phyloP scores from a whole-genome alignment of 2,329 filamentous ascomycete species.

The Beauveria rudraprayagi region DNA sequence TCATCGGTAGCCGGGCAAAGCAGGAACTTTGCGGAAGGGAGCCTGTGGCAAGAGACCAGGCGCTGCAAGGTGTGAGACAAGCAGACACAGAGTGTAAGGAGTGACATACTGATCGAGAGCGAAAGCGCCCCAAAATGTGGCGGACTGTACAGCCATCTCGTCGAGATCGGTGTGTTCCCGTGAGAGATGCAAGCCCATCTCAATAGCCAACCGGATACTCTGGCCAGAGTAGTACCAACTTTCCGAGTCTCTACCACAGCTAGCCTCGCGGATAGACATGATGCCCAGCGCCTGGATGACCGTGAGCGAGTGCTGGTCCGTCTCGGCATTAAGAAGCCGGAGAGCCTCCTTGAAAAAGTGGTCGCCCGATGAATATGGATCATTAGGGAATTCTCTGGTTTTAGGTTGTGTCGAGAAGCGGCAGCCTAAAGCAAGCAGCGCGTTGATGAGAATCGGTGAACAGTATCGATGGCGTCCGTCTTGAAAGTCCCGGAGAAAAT shows the following conservation, averaged over 20 bases:
- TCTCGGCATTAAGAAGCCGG: constrained; percentile 49
- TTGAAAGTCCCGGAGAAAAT: constrained; percentile 59
- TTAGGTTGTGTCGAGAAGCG: constrained; percentile 58
- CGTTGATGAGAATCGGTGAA: constrained; percentile 58
- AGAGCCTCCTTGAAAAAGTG: constrained; percentile 66
- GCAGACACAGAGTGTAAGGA: constrained; percentile 15
- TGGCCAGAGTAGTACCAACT: constrained; percentile 67
- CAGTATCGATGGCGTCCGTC: constrained; percentile 56
- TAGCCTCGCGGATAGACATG: constrained; percentile 68
- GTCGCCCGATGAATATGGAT: constrained; percentile 60
- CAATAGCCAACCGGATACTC: constrained; percentile 63
- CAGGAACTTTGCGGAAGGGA: constrained; percentile 52
- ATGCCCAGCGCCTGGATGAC: constrained; percentile 69
- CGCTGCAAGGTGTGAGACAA: constrained; percentile 31
- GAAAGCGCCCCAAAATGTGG: constrained; percentile 56
- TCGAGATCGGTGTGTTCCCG: constrained; percentile 42
- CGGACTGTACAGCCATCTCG: constrained; percentile 49
- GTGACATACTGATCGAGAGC: constrained; percentile 54
- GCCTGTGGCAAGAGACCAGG: constrained; percentile 58
- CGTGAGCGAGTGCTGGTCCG: constrained; percentile 54
- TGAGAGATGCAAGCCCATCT: constrained; percentile 59
- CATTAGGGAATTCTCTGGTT: constrained; percentile 53
- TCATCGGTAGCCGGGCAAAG: constrained; percentile 48
- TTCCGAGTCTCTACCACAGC: constrained; percentile 62
- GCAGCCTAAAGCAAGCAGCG: constrained; percentile 57